phyloP scores from a whole-genome alignment of 345 rosid species.

The Raphanus raphanistrum region DNA sequence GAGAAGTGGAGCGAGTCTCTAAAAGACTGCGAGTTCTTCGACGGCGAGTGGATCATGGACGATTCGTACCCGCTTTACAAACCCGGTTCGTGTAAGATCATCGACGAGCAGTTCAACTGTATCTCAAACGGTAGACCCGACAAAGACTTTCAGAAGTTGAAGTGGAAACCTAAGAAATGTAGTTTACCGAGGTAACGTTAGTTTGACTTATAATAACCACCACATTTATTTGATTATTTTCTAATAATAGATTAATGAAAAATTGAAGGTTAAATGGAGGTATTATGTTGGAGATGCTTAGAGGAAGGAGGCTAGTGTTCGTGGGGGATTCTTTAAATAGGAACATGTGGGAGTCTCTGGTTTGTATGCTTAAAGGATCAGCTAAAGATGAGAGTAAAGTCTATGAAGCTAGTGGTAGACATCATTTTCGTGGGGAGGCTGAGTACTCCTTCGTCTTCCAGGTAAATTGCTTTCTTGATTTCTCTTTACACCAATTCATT shows the following conservation, averaged over 20 bases:
- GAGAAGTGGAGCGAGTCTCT: slow-evolving; percentile 48
- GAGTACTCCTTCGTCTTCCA: slow-evolving; percentile 77
- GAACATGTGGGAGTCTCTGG: slow-evolving; percentile 98
- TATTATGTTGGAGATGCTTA: slow-evolving; percentile 68
- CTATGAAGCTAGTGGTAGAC: slow-evolving; percentile 73
- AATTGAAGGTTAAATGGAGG: slow-evolving; percentile 59
- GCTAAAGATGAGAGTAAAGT: slow-evolving; percentile 68
- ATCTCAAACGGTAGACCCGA: slow-evolving; percentile 83
- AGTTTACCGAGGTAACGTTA: slow-evolving; percentile 69
- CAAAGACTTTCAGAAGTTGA: slow-evolving; percentile 61
- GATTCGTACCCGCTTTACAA: slow-evolving; percentile 89
- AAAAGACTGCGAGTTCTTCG: slow-evolving; percentile 73
- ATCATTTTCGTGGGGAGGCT: slow-evolving; percentile 74
- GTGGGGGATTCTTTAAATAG: slow-evolving; percentile 93
- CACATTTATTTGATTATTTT: background rate
- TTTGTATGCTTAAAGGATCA: slow-evolving; percentile 67
- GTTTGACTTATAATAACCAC: background rate
- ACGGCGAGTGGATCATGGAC: slow-evolving; percentile 84
- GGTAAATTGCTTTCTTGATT: slow-evolving; percentile 34
- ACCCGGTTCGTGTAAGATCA: slow-evolving; percentile 75
- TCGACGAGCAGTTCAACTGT: slow-evolving; percentile 89
- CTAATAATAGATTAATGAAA: background rate
- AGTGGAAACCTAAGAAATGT: slow-evolving; percentile 94
- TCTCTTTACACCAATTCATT: background rate
- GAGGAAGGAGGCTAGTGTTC: slow-evolving; percentile 84